Conservation (phyloP, 805 yeast genomes). For the Yarrowia deformans region DNA sequence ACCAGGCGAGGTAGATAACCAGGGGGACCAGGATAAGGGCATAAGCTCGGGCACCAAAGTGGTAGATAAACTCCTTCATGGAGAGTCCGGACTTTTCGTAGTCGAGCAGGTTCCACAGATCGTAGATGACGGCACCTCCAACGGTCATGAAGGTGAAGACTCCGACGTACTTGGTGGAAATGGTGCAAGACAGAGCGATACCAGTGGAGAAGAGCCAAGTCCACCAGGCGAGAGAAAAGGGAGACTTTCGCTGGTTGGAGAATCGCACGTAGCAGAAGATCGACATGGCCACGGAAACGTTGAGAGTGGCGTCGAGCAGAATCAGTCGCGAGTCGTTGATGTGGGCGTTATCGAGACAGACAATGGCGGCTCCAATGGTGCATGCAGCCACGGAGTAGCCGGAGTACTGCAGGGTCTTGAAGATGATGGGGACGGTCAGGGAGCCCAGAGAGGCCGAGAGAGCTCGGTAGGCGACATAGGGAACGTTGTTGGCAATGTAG, state of each 20-base stretch:
- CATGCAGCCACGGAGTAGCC: slow-evolving; percentile 81
- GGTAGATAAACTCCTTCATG: slow-evolving; percentile 60
- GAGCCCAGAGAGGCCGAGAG: slow-evolving; percentile 83
- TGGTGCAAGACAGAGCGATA: slow-evolving; percentile 83
- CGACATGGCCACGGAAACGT: slow-evolving; percentile 81
- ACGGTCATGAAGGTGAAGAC: slow-evolving; percentile 86
- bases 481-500: slow-evolving; percentile 79
- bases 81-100: slow-evolving; percentile 65
- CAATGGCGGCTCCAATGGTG: slow-evolving; percentile 74
- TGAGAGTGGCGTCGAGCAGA: slow-evolving; percentile 87
- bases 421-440: slow-evolving; percentile 81
- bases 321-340: slow-evolving; percentile 89
- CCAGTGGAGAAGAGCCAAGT: slow-evolving; percentile 87
- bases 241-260: slow-evolving; percentile 67
- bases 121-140: slow-evolving; percentile 84
- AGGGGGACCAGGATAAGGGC: slow-evolving; percentile 82
- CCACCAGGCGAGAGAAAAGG: slow-evolving; percentile 83
- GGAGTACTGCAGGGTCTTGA: slow-evolving; percentile 83
- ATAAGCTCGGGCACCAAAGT: slow-evolving; percentile 75
- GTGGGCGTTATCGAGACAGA: slow-evolving; percentile 89
- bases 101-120: slow-evolving; percentile 88
- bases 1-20: slow-evolving; percentile 83
- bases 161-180: slow-evolving; percentile 96
- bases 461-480: slow-evolving; percentile 82
- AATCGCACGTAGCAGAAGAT: slow-evolving; percentile 81